phyloP scores from a whole-genome alignment of 1,139 yeast species.

The Candida glucosophila region DNA sequence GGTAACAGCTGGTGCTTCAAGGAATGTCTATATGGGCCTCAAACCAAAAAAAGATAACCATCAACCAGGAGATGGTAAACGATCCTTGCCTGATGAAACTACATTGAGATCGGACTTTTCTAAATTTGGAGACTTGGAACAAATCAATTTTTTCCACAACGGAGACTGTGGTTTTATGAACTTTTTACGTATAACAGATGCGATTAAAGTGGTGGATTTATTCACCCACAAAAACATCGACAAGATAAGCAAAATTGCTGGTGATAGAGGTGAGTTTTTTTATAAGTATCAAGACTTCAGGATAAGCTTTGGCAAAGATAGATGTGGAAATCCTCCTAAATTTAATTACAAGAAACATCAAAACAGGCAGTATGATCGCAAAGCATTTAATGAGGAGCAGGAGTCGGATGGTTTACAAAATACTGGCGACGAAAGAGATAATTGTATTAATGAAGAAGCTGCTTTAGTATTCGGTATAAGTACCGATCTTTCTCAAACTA shows the following conservation, averaged over 20 bases:
- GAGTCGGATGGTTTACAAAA: conserved; percentile 3
- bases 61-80: conserved; percentile 7
- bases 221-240: conserved; percentile 18
- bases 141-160: conserved; percentile 37
- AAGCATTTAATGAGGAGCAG: conserved; percentile 1
- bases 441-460: conserved; percentile 11
- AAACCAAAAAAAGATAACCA: conserved; percentile 15
- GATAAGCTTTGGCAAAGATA: conserved; percentile 39
- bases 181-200: conserved; percentile 32
- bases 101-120: conserved; percentile 31
- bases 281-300: conserved; percentile 30
- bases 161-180: conserved; percentile 40
- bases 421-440: conserved; percentile 1
- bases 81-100: conserved; percentile 31
- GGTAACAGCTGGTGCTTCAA: conserved; percentile 41
- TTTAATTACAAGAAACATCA: conserved; percentile 31
- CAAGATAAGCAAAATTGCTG: conserved; percentile 12
- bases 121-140: conserved; percentile 36
- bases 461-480: conserved; percentile 42
- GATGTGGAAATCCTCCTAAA: conserved; percentile 42
- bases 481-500: too few species aligned
- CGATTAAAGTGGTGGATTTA: conserved; percentile 25
- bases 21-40: conserved; percentile 40
- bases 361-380: conserved; percentile 2
- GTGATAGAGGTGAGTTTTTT: conserved; percentile 26